A percentile compares a stretch with the other conserved stretches of the same genome.
Conservation (phyloP, 2,329 filamentous ascomycete genomes). For the Fusarium siculi region DNA sequence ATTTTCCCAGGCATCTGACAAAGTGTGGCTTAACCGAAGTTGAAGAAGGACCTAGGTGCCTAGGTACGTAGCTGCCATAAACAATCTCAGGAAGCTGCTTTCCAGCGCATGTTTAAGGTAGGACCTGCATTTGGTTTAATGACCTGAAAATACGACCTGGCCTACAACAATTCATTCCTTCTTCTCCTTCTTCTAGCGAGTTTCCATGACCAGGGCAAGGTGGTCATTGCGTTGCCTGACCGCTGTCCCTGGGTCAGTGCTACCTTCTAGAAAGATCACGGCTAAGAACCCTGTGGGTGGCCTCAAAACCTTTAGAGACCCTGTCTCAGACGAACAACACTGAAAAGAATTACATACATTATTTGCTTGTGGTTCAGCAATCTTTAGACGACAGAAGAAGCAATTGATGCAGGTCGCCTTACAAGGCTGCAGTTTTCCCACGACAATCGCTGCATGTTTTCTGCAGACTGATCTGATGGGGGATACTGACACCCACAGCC, state of each 20-base stretch:
- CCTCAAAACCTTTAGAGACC: neutral
- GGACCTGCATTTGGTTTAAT: conserved; percentile 11
- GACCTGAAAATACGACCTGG: conserved; percentile 19
- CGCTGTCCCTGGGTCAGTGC: conserved; percentile 32
- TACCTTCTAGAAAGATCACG: conserved; percentile 32
- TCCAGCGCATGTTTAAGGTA: neutral
- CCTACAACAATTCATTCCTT: conserved; percentile 34
- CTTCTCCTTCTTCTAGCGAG: conserved; percentile 45
- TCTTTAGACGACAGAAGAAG: neutral
- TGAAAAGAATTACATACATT: neutral
- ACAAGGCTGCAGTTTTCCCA: conserved; percentile 12
- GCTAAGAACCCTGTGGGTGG: conserved; percentile 1
- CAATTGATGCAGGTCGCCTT: conserved; percentile 10
- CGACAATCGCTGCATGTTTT: neutral
- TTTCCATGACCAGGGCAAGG: conserved; percentile 41
- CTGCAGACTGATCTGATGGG: neutral
- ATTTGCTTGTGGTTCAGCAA: neutral
- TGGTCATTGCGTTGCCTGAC: conserved; percentile 39
- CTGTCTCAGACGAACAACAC: neutral
- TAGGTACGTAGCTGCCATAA: too few relatives aligned
- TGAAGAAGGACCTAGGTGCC: too few relatives aligned
- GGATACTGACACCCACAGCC: conserved; percentile 10
- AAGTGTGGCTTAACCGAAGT: too few relatives aligned
- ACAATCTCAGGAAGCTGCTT: neutral
- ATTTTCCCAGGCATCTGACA: too few relatives aligned